phyloP scores from a whole-genome alignment of 495 filamentous ascomycete species.

The Pyrenula massariospora region DNA sequence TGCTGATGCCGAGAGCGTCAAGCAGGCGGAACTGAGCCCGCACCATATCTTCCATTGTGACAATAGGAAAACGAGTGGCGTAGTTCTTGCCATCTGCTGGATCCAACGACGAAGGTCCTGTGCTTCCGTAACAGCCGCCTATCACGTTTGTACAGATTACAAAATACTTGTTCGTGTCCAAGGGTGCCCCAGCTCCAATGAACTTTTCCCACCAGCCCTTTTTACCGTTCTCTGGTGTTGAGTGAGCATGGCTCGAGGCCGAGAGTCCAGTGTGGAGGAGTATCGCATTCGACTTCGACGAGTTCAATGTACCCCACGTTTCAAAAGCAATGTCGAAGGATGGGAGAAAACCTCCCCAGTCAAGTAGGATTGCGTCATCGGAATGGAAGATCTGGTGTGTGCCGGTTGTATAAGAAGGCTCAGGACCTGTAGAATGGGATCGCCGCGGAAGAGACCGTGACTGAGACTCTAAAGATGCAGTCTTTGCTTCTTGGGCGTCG shows the following conservation, averaged over 20 bases:
- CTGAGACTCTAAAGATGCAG: conserved; percentile 61
- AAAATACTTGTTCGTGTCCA: conserved; percentile 87
- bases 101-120: conserved; percentile 79
- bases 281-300: conserved; percentile 77
- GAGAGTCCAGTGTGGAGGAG: conserved; percentile 90
- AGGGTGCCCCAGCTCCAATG: conserved; percentile 74
- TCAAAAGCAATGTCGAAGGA: conserved; percentile 89
- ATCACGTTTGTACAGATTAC: conserved; percentile 96
- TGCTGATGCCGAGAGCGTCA: conserved; percentile 65
- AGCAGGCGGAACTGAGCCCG: conserved; percentile 86
- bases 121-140: conserved; percentile 93
- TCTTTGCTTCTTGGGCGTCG: conserved; percentile 76
- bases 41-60: conserved; percentile 98
- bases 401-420: conserved; percentile 88
- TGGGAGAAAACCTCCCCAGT: conserved; percentile 84
- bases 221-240: conserved; percentile 71
- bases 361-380: conserved; percentile 63
- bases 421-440: conserved; percentile 67
- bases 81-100: conserved; percentile 80
- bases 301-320: conserved; percentile 79
- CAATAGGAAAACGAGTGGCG: conserved; percentile 90
- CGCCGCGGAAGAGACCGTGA: conserved; percentile 56
- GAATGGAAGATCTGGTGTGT: conserved; percentile 66
- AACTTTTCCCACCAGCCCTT: conserved; percentile 99
- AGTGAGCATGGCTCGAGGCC: conserved; percentile 91